Evolutionary conservation across 768 basidiomycete species (phyloP).

Genomic region (Sporobolomyces roseus): DNA sequence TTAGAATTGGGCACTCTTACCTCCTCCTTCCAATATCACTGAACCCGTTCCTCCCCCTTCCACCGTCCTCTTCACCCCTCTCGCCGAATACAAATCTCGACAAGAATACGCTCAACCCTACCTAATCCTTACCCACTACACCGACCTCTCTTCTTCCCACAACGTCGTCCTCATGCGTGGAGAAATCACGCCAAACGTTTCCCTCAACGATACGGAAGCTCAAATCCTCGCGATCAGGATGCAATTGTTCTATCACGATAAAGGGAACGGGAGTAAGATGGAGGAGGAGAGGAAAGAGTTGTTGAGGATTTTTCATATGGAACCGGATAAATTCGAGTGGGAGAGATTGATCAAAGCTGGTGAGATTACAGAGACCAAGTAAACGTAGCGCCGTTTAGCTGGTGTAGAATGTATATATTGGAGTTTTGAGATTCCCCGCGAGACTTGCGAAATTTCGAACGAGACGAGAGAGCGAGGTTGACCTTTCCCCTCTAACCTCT

Average conservation of each 20-base stretch:
- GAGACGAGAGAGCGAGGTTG: background rate
- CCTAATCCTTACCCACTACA: constrained; percentile 83
- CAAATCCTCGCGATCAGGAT: constrained; percentile 73
- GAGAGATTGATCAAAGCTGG: constrained; percentile 62
- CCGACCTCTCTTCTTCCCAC: constrained; percentile 76
- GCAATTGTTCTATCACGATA: constrained; percentile 71
- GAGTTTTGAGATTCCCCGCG: too few relatives aligned
- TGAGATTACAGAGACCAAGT: constrained; percentile 5
- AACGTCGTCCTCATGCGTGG: constrained; percentile 80
- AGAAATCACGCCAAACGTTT: constrained; percentile 58
- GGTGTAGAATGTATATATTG: too few relatives aligned
- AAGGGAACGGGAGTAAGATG: constrained; percentile 45
- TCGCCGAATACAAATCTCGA: constrained; percentile 86
- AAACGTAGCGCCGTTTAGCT: background rate
- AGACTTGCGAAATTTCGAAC: background rate
- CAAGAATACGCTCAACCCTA: constrained; percentile 83
- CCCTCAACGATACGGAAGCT: constrained; percentile 73
- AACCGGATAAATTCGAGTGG: constrained; percentile 75
- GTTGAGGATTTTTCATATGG: constrained; percentile 70
- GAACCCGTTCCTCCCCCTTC: constrained; percentile 56
- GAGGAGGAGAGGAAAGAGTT: constrained; percentile 54
- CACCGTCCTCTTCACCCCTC: constrained; percentile 84
- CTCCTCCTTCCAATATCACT: constrained; percentile 50
- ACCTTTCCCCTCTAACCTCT: background rate
- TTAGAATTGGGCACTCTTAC: constrained; percentile 83